These are phyloP conservation scores for Botryobasidium botryosum DNA, from an alignment of 768 basidiomycete species.

Conservation along the genomic window DNA sequence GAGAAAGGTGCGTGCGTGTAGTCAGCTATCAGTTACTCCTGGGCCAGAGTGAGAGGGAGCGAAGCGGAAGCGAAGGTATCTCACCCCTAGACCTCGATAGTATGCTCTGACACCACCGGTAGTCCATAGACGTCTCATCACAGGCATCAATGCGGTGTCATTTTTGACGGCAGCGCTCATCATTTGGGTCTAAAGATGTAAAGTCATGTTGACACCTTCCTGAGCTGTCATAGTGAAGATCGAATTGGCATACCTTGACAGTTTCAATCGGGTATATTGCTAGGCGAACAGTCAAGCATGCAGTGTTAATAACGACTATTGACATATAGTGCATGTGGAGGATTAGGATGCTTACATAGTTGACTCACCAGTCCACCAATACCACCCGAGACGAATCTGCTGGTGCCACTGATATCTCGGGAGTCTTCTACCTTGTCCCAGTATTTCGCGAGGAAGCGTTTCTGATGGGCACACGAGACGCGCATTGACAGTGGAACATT, in stretches of 20 bases:
- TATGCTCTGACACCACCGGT: conserved; percentile 69
- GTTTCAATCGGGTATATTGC: conserved; percentile 97
- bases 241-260: conserved; percentile 42
- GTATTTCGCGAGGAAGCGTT: conserved; percentile 85
- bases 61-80: conserved; percentile 21
- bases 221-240: too few relatives aligned
- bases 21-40: conserved; percentile 12
- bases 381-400: conserved; percentile 89
- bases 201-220: background rate
- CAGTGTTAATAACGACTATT: too few relatives aligned
- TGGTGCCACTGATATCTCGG: conserved; percentile 74
- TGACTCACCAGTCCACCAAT: conserved; percentile 91
- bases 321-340: conserved; percentile 7
- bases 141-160: conserved; percentile 33
- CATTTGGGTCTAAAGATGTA: conserved; percentile 62
- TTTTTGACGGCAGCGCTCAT: conserved; percentile 59
- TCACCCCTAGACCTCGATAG: conserved; percentile 78
- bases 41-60: conserved; percentile 10
- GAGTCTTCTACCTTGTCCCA: conserved; percentile 83
- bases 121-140: conserved; percentile 57
- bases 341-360: conserved; percentile 38
- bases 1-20: conserved; percentile 4
- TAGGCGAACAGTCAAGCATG: too few relatives aligned
- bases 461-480: conserved; percentile 30
- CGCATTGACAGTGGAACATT: conserved; percentile 4